A percentile compares a stretch with the other conserved stretches of the same genome.
phyloP scores from a whole-genome alignment of 108 stramenopile genomes.

The Pseudonitzschia delicatissima region DNA sequence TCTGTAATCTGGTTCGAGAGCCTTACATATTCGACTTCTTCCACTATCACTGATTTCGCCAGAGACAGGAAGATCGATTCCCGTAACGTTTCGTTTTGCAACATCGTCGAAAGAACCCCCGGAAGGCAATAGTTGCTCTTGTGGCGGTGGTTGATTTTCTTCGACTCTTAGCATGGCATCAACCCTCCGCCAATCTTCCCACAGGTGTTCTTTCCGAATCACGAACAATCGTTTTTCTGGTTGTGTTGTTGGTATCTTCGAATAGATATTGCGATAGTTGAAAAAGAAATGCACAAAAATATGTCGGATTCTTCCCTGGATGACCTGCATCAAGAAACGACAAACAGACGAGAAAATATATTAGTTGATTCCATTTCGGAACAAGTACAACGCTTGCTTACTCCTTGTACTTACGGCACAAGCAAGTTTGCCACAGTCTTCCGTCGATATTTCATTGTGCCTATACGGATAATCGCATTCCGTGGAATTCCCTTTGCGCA shows the following conservation, averaged over 20 bases:
- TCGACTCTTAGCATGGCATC: conserved; percentile 35
- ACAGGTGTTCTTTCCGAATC: conserved; percentile 47
- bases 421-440: conserved; percentile 25
- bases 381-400: not conserved
- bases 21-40: conserved; percentile 30
- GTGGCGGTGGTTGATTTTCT: not conserved
- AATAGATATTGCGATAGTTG: conserved; percentile 32
- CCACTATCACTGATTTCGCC: conserved; percentile 37
- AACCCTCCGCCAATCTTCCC: conserved; percentile 54
- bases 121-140: not conserved
- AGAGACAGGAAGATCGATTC: conserved; percentile 30
- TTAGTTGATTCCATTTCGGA: not conserved
- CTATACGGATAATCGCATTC: conserved; percentile 42
- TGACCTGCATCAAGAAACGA: not conserved
- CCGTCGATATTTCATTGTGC: conserved; percentile 14
- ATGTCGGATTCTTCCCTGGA: conserved; percentile 44
- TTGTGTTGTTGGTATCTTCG: conserved; percentile 12
- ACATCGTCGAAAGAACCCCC: not conserved
- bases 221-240: conserved; percentile 17
- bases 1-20: conserved; percentile 42
- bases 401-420: conserved; percentile 32
- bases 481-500: conserved; percentile 14
- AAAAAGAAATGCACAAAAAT: conserved; percentile 45
- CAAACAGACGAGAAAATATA: not conserved
- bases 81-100: conserved; percentile 16